Evolutionary conservation across 176 grass and related monocot species (phyloP), one percentile per base, ranked within the genome.

Genomic region (Thalia dealbata): DNA sequence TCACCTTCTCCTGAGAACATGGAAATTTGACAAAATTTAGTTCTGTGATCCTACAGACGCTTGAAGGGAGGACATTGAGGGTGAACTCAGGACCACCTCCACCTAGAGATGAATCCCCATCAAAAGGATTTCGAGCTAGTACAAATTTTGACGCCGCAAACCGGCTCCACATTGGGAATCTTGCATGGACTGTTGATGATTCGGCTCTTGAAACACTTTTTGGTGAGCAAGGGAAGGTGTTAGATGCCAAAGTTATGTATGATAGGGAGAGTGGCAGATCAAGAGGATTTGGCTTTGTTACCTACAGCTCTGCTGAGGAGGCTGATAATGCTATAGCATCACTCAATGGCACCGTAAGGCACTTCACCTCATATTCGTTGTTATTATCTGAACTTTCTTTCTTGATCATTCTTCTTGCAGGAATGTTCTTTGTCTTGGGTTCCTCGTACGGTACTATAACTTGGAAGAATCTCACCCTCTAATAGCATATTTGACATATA

Each of bases 31-130:
- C 25, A 19, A 12, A 81, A 50, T 58, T 70, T 26, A 70, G 14
- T 15, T 28, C 24, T 82, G 2, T 80, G 44, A 75, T 41, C 28
- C 67, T 70, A 79, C 77, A 99, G 95, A 84, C 82, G 54, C 76
- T 99, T 70, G 90, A 99, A 75, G 95, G 90, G 50, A 88, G 95
- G 69, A 27, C 84, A 48, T 26, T 99, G 56, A 88, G 74, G 79
- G 95, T 93, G 66, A 93, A 92, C 54, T 82, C 83, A 1, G 95
- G 95, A 11, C 95, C 95, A 41, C 90, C 95, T 0, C 90, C 95
- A 6, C 74, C 83, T n/a, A 88, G 75, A 60, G 81, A 91, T 50
- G 90, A 90, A 3, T 79, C 65, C 3, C 44, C 76, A 15, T 76
- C 81, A 25, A 92, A 82, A 82, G 73, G 78, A 56, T 84, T 82